phyloP scores from a whole-genome alignment of 495 filamentous ascomycete genomes.

The Aspergillus homomorphus region DNA sequence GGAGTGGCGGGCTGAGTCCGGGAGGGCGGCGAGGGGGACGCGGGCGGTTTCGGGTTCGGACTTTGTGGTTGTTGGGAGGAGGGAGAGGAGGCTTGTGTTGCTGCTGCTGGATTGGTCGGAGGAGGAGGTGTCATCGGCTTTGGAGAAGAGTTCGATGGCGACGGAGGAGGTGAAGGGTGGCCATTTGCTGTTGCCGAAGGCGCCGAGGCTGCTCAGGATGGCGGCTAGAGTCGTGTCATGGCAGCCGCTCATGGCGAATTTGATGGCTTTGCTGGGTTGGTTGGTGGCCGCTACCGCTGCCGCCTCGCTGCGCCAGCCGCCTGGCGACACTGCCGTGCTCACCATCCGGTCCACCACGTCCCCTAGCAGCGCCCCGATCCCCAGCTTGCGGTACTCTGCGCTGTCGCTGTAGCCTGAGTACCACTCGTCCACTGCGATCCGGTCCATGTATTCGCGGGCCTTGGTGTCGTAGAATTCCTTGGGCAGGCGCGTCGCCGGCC shows the following conservation, averaged over 20 bases:
- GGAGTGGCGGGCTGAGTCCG: slow-evolving; percentile 43
- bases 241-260: slow-evolving; percentile 76
- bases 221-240: slow-evolving; percentile 93
- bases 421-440: slow-evolving; percentile 88
- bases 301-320: slow-evolving; percentile 52
- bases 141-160: slow-evolving; percentile 82
- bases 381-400: slow-evolving; percentile 77
- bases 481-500: slow-evolving; percentile 71
- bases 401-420: slow-evolving; percentile 82
- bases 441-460: slow-evolving; percentile 66
- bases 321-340: slow-evolving; percentile 57
- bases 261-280: slow-evolving; percentile 55
- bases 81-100: slow-evolving; percentile 30
- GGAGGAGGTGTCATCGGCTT: slow-evolving; percentile 24
- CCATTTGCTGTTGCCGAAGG: slow-evolving; percentile 69
- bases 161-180: slow-evolving; percentile 90
- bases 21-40: slow-evolving; percentile 29
- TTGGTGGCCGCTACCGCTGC: slow-evolving; percentile 46
- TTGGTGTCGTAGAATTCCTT: slow-evolving; percentile 83
- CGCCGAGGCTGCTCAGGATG: slow-evolving; percentile 72
- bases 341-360: slow-evolving; percentile 87
- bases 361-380: slow-evolving; percentile 79
- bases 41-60: slow-evolving; percentile 32
- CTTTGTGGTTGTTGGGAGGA: slow-evolving; percentile 23
- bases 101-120: slow-evolving; percentile 22